phyloP scores from a whole-genome alignment of 148 eudicot species.

The Vaccinium darrowii region DNA sequence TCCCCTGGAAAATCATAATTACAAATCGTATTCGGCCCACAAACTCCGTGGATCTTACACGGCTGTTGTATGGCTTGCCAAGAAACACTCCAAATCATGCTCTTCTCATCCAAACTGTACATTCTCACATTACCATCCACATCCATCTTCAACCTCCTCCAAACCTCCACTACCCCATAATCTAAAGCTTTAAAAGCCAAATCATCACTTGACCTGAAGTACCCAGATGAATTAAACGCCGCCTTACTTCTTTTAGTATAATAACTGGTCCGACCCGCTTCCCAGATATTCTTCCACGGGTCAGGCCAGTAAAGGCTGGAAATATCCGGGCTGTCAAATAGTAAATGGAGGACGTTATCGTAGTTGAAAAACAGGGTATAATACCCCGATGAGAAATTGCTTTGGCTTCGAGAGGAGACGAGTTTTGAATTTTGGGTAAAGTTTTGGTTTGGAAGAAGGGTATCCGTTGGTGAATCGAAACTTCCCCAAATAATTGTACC shows the following conservation, averaged over 20 bases:
- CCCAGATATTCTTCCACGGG: constrained; percentile 16
- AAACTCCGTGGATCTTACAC: constrained; percentile 38
- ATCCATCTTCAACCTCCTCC: constrained; percentile 46
- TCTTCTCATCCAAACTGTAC: constrained; percentile 33
- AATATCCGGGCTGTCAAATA: constrained; percentile 25
- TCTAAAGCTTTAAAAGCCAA: constrained; percentile 25
- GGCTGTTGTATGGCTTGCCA: constrained; percentile 39
- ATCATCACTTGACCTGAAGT: constrained; percentile 34
- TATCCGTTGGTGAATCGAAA: constrained; percentile 49
- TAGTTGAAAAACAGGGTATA: constrained; percentile 39
- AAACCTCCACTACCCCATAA: constrained; percentile 15
- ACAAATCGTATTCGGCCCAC: constrained; percentile 41
- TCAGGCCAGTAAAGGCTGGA: constrained; percentile 44
- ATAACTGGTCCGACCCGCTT: constrained; percentile 17
- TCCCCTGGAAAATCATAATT: constrained; percentile 9
- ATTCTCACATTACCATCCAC: constrained; percentile 45
- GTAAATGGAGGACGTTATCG: constrained; percentile 31
- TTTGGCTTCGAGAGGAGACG: constrained; percentile 34
- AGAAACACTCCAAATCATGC: constrained; percentile 31
- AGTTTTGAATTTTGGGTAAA: constrained; percentile 24
- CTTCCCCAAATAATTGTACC: constrained; percentile 40
- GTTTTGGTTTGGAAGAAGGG: constrained; percentile 39
- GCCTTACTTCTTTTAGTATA: constrained; percentile 29
- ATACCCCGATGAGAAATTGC: constrained; percentile 38
- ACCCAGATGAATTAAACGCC: constrained; percentile 30